Evolutionary conservation across 2,329 filamentous ascomycete genomes (phyloP).

Genomic region (Neofusicoccum ribis): DNA sequence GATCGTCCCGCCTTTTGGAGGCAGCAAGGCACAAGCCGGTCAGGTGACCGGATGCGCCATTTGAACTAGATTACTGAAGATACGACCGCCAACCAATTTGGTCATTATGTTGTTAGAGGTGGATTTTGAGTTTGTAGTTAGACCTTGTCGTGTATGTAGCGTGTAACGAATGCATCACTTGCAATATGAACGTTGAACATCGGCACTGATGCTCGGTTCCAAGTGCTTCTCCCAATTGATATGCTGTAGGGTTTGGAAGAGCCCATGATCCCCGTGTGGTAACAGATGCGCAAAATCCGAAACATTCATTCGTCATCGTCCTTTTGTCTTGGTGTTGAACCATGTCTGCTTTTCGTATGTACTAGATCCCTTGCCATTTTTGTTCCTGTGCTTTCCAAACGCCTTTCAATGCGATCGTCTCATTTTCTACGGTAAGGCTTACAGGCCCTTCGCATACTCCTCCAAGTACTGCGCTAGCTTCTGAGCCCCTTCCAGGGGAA

Average conservation of each 20-base stretch:
- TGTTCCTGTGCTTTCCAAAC: background rate
- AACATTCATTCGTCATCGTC: background rate
- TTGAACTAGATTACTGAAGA: background rate
- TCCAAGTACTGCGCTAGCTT: constrained; percentile 67
- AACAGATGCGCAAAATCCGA: background rate
- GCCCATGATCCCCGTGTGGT: background rate
- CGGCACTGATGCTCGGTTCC: background rate
- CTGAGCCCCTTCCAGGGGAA: constrained; percentile 66
- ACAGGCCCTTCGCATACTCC: constrained; percentile 52
- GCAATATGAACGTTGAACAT: background rate
- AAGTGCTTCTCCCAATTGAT: background rate
- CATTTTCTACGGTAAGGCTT: background rate
- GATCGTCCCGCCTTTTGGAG: background rate
- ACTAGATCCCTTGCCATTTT: background rate
- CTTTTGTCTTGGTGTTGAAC: constrained; percentile 5
- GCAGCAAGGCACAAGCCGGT: background rate
- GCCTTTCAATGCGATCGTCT: constrained; percentile 1
- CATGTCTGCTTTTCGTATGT: background rate
- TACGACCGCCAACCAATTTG: background rate
- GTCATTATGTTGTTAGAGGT: background rate
- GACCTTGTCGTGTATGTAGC: background rate
- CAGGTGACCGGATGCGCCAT: background rate
- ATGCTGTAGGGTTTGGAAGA: background rate
- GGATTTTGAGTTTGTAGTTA: background rate
- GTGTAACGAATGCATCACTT: background rate